phyloP scores from a whole-genome alignment of 371 early-diverging fungal genomes.

The Sporodiniella umbellata region DNA sequence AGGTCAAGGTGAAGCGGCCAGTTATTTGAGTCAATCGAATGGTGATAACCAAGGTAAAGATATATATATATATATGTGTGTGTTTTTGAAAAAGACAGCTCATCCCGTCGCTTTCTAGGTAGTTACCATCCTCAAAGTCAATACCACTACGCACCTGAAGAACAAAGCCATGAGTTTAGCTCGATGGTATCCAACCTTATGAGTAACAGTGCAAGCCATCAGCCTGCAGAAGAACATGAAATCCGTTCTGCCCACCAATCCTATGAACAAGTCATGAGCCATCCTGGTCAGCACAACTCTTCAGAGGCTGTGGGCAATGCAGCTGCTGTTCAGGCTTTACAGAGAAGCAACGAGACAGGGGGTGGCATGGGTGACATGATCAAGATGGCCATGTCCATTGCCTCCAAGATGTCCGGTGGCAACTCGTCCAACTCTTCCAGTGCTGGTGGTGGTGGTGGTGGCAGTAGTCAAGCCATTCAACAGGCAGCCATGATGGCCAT shows the following conservation, averaged over 20 bases:
- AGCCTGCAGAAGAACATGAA: conserved; percentile 25
- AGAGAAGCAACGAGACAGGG: conserved; percentile 24
- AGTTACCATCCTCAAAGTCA: background rate
- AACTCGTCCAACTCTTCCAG: conserved; percentile 8
- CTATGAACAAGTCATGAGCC: conserved; percentile 24
- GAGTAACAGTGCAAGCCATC: conserved; percentile 12
- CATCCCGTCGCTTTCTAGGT: too few species aligned
- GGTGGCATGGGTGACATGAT: conserved; percentile 43
- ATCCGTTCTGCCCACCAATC: conserved; percentile 23
- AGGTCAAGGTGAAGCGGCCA: conserved; percentile 33
- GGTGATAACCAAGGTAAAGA: conserved; percentile 6
- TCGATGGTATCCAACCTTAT: conserved; percentile 22
- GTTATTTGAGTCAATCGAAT: conserved; percentile 20
- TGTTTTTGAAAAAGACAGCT: too few species aligned
- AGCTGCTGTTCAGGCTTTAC: conserved; percentile 49
- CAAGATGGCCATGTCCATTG: conserved; percentile 53
- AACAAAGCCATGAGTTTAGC: conserved; percentile 14
- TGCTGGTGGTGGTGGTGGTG: conserved; percentile 7
- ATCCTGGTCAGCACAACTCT: conserved; percentile 12
- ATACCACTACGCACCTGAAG: conserved; percentile 5
- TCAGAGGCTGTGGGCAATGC: conserved; percentile 50
- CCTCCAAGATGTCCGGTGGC: conserved; percentile 42
- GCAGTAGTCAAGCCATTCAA: conserved; percentile 39
- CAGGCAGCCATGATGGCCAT: conserved; percentile 50
- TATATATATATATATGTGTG: too few species aligned